Base-by-base conservation (phyloP, 768 basidiomycete genomes). In the Cantharellus anzutake region DNA sequence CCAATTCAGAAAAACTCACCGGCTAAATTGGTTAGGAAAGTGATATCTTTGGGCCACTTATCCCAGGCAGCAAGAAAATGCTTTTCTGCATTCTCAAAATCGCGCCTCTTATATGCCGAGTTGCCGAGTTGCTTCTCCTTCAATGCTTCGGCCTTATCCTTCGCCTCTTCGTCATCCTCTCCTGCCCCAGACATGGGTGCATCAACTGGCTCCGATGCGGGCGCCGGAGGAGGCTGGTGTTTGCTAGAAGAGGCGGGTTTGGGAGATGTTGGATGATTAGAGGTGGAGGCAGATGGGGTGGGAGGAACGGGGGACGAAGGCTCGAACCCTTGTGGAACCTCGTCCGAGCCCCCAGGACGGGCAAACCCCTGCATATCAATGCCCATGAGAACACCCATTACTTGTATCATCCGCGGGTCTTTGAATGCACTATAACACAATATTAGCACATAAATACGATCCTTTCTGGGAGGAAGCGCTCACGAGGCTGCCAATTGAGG, bases 31-130 rank as follows among this genome's bases (percentile, higher is more conserved):
- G 91, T 91, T 60, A 98, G 74, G 78, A 83, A 97, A 5, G 90
- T 86, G 62, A 97, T 76, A 69, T 99, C 92, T 73, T 94, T 86
- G 37, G 91, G 89, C 79, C 83, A 93, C 16, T 79, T 67, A 62
- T 94, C 89, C 92, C 93, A 98, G 3, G 96, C 96, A 67, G 84
- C 81, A 64, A 79, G 71, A 74, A 88, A 99, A 63, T 79, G 75
- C 60, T 75, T 74, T 55, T 80, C 79, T 20, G 96, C 94, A 61
- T 80, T 78, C 37, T 77, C 80, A 65, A 98, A 89, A 51, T 84
- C 76, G 62, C 86, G 79, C 66, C 83, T 80, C 76, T 91, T 93
- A 76, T 97, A 97, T 3, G 83, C 80, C 48, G 80, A 82, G 60
- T 76, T 73, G 57, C 92, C 93, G 52, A 79, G 76, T 64, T 80